Evolutionary conservation across 2,329 filamentous ascomycete species (phyloP).

Genomic region (Fusarium sterilihyphosum): DNA sequence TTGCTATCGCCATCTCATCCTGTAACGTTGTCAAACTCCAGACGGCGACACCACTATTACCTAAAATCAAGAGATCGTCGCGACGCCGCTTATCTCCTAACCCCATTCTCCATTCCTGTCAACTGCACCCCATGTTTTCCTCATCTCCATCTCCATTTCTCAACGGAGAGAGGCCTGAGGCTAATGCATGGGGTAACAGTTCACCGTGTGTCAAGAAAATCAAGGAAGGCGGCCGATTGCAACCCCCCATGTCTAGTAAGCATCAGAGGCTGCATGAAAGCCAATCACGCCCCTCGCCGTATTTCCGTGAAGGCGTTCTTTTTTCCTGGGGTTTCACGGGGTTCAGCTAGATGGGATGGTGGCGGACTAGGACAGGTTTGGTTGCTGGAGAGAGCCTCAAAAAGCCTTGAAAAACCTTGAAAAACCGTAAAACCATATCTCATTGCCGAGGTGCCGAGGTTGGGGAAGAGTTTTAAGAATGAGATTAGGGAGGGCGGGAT

Average conservation of each 20-base stretch:
- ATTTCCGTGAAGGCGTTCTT: slow-evolving; percentile 2
- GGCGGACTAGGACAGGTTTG: not conserved
- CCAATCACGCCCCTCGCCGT: slow-evolving; percentile 20
- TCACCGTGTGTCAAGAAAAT: not conserved
- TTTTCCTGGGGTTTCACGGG: not conserved
- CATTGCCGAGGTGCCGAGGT: slow-evolving; percentile 5
- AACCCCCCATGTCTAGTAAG: not conserved
- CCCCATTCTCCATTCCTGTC: slow-evolving; percentile 11
- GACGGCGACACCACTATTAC: not conserved
- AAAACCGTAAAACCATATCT: not conserved
- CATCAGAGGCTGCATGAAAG: not conserved
- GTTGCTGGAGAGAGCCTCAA: slow-evolving; percentile 6
- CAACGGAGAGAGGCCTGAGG: not conserved
- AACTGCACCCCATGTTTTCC: slow-evolving; percentile 7
- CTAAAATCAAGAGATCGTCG: not conserved
- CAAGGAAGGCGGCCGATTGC: not conserved
- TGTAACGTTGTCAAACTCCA: not conserved
- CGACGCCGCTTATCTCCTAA: slow-evolving; percentile 3
- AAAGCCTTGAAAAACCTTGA: slow-evolving; percentile 4
- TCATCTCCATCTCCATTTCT: slow-evolving; percentile 6
- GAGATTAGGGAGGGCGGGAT: not conserved
- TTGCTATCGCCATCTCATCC: not conserved
- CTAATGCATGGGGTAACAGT: slow-evolving; percentile 29
- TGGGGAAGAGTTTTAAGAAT: not conserved
- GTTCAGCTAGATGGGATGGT: slow-evolving; percentile 8